These are phyloP conservation scores for Cyberlindnera sargentensis DNA, from an alignment of 805 yeast species.

Conservation along the genomic window DNA sequence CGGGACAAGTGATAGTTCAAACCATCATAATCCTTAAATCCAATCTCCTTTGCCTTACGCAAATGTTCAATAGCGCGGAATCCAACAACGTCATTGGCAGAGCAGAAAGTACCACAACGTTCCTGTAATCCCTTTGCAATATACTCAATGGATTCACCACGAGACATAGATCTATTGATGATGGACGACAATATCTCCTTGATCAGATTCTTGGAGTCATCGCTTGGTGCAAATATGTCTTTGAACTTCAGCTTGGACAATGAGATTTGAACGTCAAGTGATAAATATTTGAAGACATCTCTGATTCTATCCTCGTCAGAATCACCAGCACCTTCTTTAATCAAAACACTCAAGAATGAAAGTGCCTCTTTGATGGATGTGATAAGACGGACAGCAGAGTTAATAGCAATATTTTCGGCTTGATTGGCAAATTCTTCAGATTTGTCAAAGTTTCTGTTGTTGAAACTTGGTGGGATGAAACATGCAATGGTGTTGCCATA, in stretches of 20 bases:
- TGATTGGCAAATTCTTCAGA: conserved; percentile 64
- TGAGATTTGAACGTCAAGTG: conserved; percentile 60
- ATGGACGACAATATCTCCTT: conserved; percentile 85
- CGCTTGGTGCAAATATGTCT: conserved; percentile 69
- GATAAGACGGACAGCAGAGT: conserved; percentile 66
- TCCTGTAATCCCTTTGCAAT: conserved; percentile 85
- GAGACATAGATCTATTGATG: conserved; percentile 78
- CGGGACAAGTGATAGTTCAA: conserved; percentile 57
- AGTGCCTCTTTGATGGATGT: conserved; percentile 82
- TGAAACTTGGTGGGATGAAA: conserved; percentile 48
- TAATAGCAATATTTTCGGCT: conserved; percentile 87
- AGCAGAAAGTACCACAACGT: conserved; percentile 91
- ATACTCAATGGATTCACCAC: conserved; percentile 90
- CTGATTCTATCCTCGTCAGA: conserved; percentile 29
- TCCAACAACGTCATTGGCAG: conserved; percentile 86
- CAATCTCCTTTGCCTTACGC: conserved; percentile 76
- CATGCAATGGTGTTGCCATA: conserved; percentile 59
- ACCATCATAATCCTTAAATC: conserved; percentile 65
- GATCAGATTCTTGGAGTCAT: conserved; percentile 46
- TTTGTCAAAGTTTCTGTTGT: conserved; percentile 27
- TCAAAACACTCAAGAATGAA: conserved; percentile 75
- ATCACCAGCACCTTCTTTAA: conserved; percentile 53
- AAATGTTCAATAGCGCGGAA: conserved; percentile 92
- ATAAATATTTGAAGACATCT: conserved; percentile 63
- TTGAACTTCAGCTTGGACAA: conserved; percentile 62